Base-by-base conservation (phyloP, 2,329 filamentous ascomycete species). In the Didymellaceae sp. region DNA sequence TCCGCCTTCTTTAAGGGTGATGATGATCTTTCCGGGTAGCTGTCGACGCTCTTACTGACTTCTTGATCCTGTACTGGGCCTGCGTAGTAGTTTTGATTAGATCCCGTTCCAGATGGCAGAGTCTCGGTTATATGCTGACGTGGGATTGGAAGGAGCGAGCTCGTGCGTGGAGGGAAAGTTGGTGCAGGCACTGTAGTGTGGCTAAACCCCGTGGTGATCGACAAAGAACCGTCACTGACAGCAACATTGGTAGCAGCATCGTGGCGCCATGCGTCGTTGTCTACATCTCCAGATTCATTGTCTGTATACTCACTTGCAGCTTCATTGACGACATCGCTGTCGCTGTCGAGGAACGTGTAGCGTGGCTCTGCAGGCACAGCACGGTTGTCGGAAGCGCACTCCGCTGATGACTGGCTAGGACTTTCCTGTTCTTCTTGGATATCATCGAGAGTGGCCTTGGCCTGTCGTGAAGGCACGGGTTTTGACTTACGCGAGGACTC, bases 361-460 rank as follows among this genome's bases (percentile, higher is more conserved):
- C 17, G 33, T 9, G 24, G 22, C 5, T 22, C 20, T 10, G 11
- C 26, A 25, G 18, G 26, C 5, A 45, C 31, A 26, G 22, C 22
- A 6, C 30, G 20, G 14, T 46, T 37, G 3, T 6, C 21, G n/a
- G 22, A 42, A 6, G 20, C 28, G 24, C 25, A 47, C 8, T 30
- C 21, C 2, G 41, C 5, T 6, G 5, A 30, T 17, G 16, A 14
- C 9, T 16, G 20, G 6, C n/a, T 26, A 8, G 48, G 42, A 9
- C 48, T 42, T 7, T 46, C 48, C 2, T 32, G 37, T 32, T 52
- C 48, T 17, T 52, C 48, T 4, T 38, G 2, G 11, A 52, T 52
- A 24, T 46, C 32, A 6, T 37, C 31, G 2, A 52, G 21, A 10
- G 10, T 24, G 4, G 48, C 8, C 10, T 38, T 42, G 16, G 37